Conservation (phyloP, 495 filamentous ascomycete genomes). For the Aspergillus mulundensis region DNA sequence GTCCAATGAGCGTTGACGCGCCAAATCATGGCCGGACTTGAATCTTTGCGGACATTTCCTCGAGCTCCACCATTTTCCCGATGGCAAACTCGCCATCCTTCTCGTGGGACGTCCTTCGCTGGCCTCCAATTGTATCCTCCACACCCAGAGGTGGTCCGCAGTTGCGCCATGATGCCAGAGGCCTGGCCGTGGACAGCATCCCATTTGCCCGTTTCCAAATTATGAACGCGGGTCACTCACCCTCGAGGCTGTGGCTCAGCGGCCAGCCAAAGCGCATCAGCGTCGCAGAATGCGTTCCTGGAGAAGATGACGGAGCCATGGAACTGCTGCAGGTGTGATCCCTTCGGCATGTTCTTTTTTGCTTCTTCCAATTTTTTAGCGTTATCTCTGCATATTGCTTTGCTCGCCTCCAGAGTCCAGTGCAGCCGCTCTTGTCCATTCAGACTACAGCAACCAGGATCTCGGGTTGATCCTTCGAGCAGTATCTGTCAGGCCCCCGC, state of each 20-base stretch:
- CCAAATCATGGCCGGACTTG: neutral
- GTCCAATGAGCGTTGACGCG: neutral
- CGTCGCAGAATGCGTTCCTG: neutral
- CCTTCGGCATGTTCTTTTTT: neutral
- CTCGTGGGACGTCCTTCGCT: neutral
- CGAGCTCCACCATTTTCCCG: neutral
- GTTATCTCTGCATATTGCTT: slow-evolving; percentile 1
- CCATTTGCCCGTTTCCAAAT: neutral
- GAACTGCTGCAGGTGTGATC: neutral
- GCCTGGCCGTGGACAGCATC: neutral
- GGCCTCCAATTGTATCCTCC: neutral
- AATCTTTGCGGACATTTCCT: neutral
- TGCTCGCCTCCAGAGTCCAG: neutral
- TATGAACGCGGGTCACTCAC: neutral
- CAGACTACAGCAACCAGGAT: neutral
- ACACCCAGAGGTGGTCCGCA: neutral
- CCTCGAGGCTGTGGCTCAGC: neutral
- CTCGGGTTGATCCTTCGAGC: slow-evolving; percentile 3
- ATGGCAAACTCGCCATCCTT: neutral
- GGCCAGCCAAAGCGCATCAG: neutral
- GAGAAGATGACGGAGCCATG: neutral
- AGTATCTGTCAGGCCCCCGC: neutral
- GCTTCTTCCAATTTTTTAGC: slow-evolving; percentile 1
- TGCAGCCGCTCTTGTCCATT: neutral
- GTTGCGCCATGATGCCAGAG: neutral